Base-by-base conservation (phyloP, 148 eudicot species). In the Rhododendron williamsianum region DNA sequence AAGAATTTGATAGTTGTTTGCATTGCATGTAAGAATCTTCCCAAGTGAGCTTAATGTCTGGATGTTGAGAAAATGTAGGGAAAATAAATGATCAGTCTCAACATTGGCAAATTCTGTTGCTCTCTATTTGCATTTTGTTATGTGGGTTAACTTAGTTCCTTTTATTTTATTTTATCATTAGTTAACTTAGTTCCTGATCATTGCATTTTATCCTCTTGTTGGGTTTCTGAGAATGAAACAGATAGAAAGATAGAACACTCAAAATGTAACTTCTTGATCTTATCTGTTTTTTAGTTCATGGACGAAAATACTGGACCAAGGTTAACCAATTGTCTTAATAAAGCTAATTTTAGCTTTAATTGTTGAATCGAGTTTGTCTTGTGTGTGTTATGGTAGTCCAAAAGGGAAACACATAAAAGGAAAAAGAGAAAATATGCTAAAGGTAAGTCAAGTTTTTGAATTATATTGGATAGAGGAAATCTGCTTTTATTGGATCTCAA, bases 401-500 rank as follows among this genome's bases (percentile, higher is more conserved):
- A 51, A 38, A 33, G 49, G 45, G 16, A 49, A 48, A 51, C 73
- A 25, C 7, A 19, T 27, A 80, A 80, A 30, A 30, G 11, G 63
- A 9, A 12, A 25, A 25, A 48, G 41, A 30, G 33, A 52, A 80
- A 18, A 35, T 52, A 13, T 13, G 21, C 38, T 51, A 10, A 36
- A 52, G 6, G 63, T 19, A 9, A 54, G 67, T 80, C 82, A 52
- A 54, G 69, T 9, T 16, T 12, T 79, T 49, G 60, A 30, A 81
- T 56, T 19, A 56, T 35, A 18, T 81, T 56, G 10, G 6, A 82
- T 69, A n/a, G 9, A 6, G 23, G 13, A 19, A n/a, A 16, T 52
- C 10, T 5, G 78, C 45, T 48, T 41, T 73, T 2, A 76, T 63
- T 49, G 23, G 19, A 81, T 60, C n/a, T 35, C 86, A 92, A 92